These are phyloP conservation scores for Ascochyta lentis DNA, from an alignment of 2,329 filamentous ascomycete genomes.

Conservation along the genomic window DNA sequence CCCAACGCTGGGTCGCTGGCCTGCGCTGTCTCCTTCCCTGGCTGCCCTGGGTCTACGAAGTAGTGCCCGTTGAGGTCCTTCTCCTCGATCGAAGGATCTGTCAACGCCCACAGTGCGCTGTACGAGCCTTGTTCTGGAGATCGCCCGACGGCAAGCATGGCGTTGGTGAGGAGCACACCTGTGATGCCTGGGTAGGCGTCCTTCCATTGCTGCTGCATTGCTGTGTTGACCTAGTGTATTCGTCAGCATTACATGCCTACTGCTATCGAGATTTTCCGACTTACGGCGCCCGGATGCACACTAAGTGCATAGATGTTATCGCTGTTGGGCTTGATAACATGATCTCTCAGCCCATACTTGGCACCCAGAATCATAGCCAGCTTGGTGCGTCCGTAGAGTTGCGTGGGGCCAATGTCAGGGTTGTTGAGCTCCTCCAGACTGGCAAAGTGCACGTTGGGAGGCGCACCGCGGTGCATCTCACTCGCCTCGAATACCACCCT, in stretches of 20 bases:
- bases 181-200: conserved; percentile 54
- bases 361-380: conserved; percentile 53
- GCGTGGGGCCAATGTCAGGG: conserved; percentile 37
- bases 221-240: conserved; percentile 51
- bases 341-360: conserved; percentile 52
- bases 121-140: conserved; percentile 54
- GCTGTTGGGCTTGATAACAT: conserved; percentile 52
- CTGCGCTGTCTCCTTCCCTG: conserved; percentile 50
- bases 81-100: conserved; percentile 51
- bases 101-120: conserved; percentile 52
- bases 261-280: not conserved
- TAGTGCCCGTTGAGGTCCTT: conserved; percentile 55
- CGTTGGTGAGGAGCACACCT: conserved; percentile 48
- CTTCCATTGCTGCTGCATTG: conserved; percentile 57
- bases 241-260: not conserved
- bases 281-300: conserved; percentile 51
- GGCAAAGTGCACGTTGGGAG: conserved; percentile 48
- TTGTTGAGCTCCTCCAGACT: conserved; percentile 55
- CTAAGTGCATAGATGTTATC: conserved; percentile 52
- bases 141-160: conserved; percentile 46
- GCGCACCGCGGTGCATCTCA: conserved; percentile 50
- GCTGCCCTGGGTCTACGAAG: conserved; percentile 49
- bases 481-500: conserved; percentile 53
- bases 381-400: conserved; percentile 54
- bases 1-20: conserved; percentile 51